Evolutionary conservation across 2,329 filamentous ascomycete genomes (phyloP).

Genomic region (Fusarium bactridioides): DNA sequence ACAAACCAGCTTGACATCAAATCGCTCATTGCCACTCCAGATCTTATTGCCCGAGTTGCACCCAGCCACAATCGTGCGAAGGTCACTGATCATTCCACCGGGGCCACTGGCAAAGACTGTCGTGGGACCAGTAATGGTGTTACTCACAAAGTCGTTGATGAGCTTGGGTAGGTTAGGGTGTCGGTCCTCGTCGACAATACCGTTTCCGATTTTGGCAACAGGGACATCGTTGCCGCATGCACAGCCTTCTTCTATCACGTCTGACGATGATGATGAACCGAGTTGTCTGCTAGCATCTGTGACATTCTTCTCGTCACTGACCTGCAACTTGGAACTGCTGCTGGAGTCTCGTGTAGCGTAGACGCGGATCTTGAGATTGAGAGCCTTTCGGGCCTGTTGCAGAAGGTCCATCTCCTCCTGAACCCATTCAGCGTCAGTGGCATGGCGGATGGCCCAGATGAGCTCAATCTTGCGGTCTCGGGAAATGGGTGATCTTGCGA

Average conservation of each 20-base stretch:
- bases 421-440: constrained; percentile 65
- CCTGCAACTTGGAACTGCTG: constrained; percentile 22
- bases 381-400: constrained; percentile 45
- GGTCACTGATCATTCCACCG: constrained; percentile 64
- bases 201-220: constrained; percentile 43
- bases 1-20: constrained; percentile 64
- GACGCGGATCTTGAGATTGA: constrained; percentile 61
- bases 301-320: constrained; percentile 36
- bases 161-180: constrained; percentile 57
- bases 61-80: constrained; percentile 61
- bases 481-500: constrained; percentile 53
- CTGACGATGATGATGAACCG: constrained; percentile 39
- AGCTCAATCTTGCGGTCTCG: constrained; percentile 62
- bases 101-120: constrained; percentile 69
- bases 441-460: constrained; percentile 69
- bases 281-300: constrained; percentile 19
- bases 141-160: constrained; percentile 57
- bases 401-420: constrained; percentile 62
- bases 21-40: constrained; percentile 65
- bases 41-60: constrained; percentile 62
- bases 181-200: constrained; percentile 42
- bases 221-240: constrained; percentile 42
- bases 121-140: constrained; percentile 58
- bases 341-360: constrained; percentile 64
- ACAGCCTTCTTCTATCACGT: constrained; percentile 33